Evolutionary conservation across 129 eudicot genomes (phyloP).

Genomic region (Solidago caesia): DNA sequence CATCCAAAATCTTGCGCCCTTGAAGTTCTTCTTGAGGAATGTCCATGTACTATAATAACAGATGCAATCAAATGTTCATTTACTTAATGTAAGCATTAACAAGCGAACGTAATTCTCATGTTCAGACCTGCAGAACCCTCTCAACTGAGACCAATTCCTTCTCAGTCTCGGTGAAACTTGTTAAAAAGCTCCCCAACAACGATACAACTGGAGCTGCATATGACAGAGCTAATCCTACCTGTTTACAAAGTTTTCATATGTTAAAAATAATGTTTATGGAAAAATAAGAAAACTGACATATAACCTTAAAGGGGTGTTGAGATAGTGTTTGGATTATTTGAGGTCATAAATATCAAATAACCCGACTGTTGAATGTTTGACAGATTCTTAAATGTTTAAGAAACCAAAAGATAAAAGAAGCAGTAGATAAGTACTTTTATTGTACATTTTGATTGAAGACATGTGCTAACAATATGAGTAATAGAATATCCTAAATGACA

Average conservation of each 20-base stretch:
- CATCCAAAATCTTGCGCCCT: constrained; percentile 35
- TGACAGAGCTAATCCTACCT: constrained; percentile 98
- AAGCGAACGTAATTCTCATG: not conserved
- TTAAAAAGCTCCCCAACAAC: constrained; percentile 76
- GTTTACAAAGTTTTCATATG: constrained; percentile 23
- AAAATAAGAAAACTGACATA: constrained; percentile 20
- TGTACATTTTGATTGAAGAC: no score
- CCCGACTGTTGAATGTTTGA: no score
- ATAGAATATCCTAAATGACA: not conserved
- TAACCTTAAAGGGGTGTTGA: not conserved
- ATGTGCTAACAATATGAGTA: not conserved
- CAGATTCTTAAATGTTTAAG: no score
- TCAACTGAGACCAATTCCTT: constrained; percentile 94
- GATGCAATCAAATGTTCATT: constrained; percentile 15
- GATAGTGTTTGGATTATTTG: no score
- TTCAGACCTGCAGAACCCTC: constrained; percentile 78
- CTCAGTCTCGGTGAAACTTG: constrained; percentile 96
- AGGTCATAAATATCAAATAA: no score
- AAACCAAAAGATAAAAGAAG: no score
- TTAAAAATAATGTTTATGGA: constrained; percentile 8
- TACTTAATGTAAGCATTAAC: not conserved
- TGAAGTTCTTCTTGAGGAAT: constrained; percentile 73
- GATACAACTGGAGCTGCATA: constrained; percentile 93
- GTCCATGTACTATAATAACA: constrained; percentile 68
- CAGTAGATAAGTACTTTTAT: no score